Evolutionary conservation across 2,329 filamentous ascomycete species (phyloP), one percentile per base, ranked within the genome.

Genomic region (Tolypocladium guangdongense): DNA sequence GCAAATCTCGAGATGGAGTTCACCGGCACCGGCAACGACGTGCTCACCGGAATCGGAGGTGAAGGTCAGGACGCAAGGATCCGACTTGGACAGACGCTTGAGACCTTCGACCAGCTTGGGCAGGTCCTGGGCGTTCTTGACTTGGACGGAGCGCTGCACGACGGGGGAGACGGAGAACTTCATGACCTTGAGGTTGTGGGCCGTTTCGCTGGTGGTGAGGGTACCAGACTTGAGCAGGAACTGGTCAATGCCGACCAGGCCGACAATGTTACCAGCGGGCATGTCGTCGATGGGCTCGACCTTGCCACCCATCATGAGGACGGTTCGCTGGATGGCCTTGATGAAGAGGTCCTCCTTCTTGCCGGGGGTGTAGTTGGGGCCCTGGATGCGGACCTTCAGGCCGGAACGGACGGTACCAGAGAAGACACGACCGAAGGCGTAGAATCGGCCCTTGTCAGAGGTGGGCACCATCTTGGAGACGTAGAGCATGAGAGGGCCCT

Each of bases 171-270:
- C 93, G 71, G 93, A 99, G 88, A 99, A 99, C 83, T 96, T 97
- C 93, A 99, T 99, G 79, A 99, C 93, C 87, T 97, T 97, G 70
- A 99, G 80, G 87, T 99, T 99, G 87, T 99, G 93, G 73, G 93
- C 92, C 62, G 90, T 95, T 65, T 99, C 93, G 72, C 82, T 86
- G 73, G 92, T 97, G 77, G 91, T 96, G 68, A 99, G 88, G 69
- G 93, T 99, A 87, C 93, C 93, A 74, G 93, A 97, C 87, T 99
- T 99, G 82, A 99, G 90, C 82, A 99, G 82, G 89, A 97, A 99
- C 85, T 99, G 93, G 75, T 99, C 93, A 67, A 99, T 90, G 86
- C 93, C 93, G 71, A 99, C 93, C 68, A 99, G 84, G 83, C 93
- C 93, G 69, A 96, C 87, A 82, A 99, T 97, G 88, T 99, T 99